Evolutionary conservation across 345 rosid genomes (phyloP).

Genomic region (Bretschneidera sinensis): DNA sequence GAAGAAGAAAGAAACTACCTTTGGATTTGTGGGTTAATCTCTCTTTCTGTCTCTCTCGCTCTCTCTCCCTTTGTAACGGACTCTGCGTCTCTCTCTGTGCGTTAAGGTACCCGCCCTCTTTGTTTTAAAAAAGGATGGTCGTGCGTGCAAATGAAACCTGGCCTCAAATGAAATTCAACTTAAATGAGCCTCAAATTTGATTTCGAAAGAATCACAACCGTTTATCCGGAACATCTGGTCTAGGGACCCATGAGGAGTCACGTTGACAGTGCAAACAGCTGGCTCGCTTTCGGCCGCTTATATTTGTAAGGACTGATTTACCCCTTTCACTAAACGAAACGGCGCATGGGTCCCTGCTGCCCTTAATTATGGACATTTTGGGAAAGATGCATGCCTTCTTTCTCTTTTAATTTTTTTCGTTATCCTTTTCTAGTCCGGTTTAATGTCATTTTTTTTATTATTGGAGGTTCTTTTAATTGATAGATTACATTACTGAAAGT

Average conservation of each 20-base stretch:
- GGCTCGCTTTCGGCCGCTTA: conserved; percentile 27
- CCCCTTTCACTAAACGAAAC: conserved; percentile 1
- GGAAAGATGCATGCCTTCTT: not conserved
- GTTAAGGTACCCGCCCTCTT: conserved; percentile 36
- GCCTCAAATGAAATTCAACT: conserved; percentile 29
- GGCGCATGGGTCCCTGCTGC: not conserved
- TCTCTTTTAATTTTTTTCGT: not conserved
- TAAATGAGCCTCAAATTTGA: conserved; percentile 31
- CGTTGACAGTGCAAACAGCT: conserved; percentile 28
- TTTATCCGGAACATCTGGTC: conserved; percentile 8
- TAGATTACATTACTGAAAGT: too few species aligned
- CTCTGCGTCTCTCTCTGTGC: not conserved
- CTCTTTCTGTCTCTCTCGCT: not conserved
- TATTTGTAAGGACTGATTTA: conserved; percentile 6
- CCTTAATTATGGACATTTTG: not conserved
- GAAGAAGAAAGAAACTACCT: not conserved
- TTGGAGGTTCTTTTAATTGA: too few species aligned
- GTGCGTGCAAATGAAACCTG: conserved; percentile 26
- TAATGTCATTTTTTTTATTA: too few species aligned
- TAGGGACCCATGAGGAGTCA: conserved; percentile 26
- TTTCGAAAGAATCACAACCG: conserved; percentile 32
- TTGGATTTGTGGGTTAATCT: not conserved
- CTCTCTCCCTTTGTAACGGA: not conserved
- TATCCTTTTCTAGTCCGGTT: too few species aligned
- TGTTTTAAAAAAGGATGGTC: conserved; percentile 29